Evolutionary conservation across 2,329 filamentous ascomycete species (phyloP).

Genomic region (Stemphylium lycopersici): DNA sequence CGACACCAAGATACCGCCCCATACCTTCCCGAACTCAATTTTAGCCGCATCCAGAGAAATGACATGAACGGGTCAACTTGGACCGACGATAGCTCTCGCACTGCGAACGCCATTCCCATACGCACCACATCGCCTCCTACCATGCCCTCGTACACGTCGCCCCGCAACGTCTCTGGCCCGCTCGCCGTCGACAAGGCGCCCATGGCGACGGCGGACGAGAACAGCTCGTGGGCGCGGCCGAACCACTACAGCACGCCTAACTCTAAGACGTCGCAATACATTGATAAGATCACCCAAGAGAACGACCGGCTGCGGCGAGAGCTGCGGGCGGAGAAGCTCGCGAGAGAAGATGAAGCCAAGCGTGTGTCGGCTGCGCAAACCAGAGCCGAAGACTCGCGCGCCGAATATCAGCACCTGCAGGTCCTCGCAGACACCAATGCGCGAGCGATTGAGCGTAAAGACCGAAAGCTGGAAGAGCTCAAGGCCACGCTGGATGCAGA

Average conservation of each 20-base stretch:
- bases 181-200: constrained; percentile 37
- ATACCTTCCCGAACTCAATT: constrained; percentile 27
- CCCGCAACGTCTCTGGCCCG: constrained; percentile 41
- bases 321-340: constrained; percentile 50
- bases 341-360: constrained; percentile 73
- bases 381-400: constrained; percentile 71
- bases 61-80: constrained; percentile 39
- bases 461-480: constrained; percentile 74
- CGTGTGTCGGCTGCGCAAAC: constrained; percentile 71
- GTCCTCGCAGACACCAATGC: constrained; percentile 75
- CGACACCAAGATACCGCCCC: constrained; percentile 22
- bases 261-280: constrained; percentile 54
- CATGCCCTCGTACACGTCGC: constrained; percentile 40
- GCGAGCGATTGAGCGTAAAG: constrained; percentile 72
- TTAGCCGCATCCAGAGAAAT: constrained; percentile 26
- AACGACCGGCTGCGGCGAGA: constrained; percentile 80
- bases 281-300: constrained; percentile 80
- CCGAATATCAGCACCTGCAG: constrained; percentile 72
- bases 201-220: constrained; percentile 33
- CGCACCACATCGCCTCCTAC: constrained; percentile 13
- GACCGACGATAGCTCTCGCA: constrained; percentile 24
- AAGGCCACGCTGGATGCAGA: constrained; percentile 69
- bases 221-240: constrained; percentile 36
- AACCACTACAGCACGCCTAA: constrained; percentile 39
- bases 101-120: constrained; percentile 21